Base-by-base conservation (phyloP, 495 filamentous ascomycete genomes). In the Neurospora sp. region DNA sequence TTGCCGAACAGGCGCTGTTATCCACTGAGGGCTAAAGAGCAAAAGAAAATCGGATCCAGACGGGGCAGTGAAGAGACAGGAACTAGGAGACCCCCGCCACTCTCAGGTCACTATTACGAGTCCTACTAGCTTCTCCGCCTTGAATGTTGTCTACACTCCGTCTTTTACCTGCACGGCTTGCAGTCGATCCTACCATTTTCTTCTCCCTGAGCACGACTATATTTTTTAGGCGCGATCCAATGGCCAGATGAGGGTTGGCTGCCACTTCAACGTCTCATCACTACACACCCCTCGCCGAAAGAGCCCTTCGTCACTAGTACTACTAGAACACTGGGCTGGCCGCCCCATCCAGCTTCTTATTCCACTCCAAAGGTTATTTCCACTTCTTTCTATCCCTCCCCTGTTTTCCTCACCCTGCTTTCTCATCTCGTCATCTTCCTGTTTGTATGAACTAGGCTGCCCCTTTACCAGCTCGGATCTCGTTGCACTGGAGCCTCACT, bases 241-340 rank as follows among this genome's bases (percentile, higher is more conserved):
- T 83, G 77, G 76, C 75, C 81, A 79, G 80, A 86, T 86, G 82
- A 83, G 82, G 83, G 81, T 82, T 82, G 78, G 80, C 81, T 76
- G 76, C 78, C 80, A 82, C 81, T 80, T 83, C 81, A 79, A 82
- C 81, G 83, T 85, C 84, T 85, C 84, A 85, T 83, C 82, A 84
- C 75, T 74, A 78, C 78, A 77, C 79, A 81, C 82, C 83, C 53
- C 20, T 31, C 53, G 53, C 84, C 83, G 82, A 81, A 79, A 79
- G 77, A 78, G 82, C 81, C 79, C 77, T 72, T 73, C 77, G 75
- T 70, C 76, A 72, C 78, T 78, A 76, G 79, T 75, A 78, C 76
- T 27, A 61, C 22, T 61, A 31, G 53, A 61, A 61, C 76, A 84
- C 83, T 83, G 79, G 84, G 84, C 83, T 86, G 83, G 84, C 83